Percentiles rank a stretch among this genome's conserved stretches.
phyloP scores from a whole-genome alignment of 2,329 filamentous ascomycete species.

The Xylariaceae sp. region DNA sequence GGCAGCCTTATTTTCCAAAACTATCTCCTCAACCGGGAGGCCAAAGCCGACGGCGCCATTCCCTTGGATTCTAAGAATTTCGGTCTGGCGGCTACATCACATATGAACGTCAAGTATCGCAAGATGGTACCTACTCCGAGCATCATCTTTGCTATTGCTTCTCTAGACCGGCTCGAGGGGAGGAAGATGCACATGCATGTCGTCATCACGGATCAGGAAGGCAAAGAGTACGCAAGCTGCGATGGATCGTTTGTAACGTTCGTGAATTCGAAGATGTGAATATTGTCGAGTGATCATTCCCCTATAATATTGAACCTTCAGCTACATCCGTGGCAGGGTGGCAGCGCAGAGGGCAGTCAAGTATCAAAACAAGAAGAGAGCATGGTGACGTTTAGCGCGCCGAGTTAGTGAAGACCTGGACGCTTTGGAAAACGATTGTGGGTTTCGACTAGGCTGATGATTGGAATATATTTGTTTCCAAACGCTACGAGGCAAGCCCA shows the following conservation, averaged over 20 bases:
- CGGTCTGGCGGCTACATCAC: conserved; percentile 13
- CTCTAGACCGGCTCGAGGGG: conserved; percentile 13
- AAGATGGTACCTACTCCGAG: conserved; percentile 17
- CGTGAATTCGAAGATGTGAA: neutral
- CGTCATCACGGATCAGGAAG: conserved; percentile 10
- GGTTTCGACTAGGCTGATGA: too few relatives aligned
- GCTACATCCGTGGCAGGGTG: too few relatives aligned
- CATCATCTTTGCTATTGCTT: conserved; percentile 18
- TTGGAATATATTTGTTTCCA: too few relatives aligned
- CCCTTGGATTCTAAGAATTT: conserved; percentile 9
- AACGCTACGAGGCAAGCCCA: too few relatives aligned
- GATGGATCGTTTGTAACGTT: conserved; percentile 11
- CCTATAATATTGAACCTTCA: too few relatives aligned
- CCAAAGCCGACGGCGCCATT: conserved; percentile 7
- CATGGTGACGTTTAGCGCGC: too few relatives aligned
- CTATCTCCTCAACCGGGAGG: conserved; percentile 12
- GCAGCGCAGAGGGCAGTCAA: too few relatives aligned
- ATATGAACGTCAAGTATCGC: conserved; percentile 18
- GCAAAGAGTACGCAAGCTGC: conserved; percentile 11
- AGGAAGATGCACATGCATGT: conserved; percentile 19
- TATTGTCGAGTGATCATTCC: too few relatives aligned
- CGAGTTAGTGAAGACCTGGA: too few relatives aligned
- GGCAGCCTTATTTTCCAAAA: conserved; percentile 24
- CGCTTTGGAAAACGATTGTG: too few relatives aligned
- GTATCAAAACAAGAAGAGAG: too few relatives aligned